Conservation (phyloP, 331 rosid species). For the Rosa hybrid region DNA sequence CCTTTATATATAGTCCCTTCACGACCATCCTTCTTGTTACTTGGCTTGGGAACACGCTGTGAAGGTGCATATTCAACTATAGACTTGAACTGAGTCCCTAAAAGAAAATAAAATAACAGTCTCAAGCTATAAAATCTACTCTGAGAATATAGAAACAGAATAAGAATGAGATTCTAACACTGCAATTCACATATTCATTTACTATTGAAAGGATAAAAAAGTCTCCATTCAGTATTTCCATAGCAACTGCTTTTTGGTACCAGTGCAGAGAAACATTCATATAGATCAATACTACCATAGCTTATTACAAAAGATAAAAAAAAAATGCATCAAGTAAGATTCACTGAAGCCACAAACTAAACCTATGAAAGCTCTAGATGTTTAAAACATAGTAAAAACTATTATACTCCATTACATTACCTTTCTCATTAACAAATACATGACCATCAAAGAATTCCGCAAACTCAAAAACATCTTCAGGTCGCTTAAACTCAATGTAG, state of each 20-base stretch:
- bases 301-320: background rate
- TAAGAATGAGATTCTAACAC: background rate
- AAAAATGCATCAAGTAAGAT: background rate
- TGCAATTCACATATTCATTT: background rate
- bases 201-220: background rate
- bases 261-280: constrained; percentile 26
- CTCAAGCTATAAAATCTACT: constrained; percentile 8
- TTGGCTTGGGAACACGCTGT: constrained; percentile 70
- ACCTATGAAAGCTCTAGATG: background rate
- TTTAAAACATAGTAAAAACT: background rate
- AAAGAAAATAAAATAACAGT: background rate
- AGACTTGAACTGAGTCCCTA: constrained; percentile 79
- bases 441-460: constrained; percentile 86
- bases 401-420: constrained; percentile 30
- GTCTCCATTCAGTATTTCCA: background rate
- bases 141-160: background rate
- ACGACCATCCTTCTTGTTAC: constrained; percentile 75
- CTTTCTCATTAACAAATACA: constrained; percentile 90
- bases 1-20: constrained; percentile 94
- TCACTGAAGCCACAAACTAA: constrained; percentile 2
- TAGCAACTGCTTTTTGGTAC: constrained; percentile 44
- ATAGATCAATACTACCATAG: background rate
- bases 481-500: constrained; percentile 64
- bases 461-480: constrained; percentile 81
- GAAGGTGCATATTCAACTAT: constrained; percentile 95